These are phyloP conservation scores for Neonectria coccinea DNA, from an alignment of 2,329 filamentous ascomycete species.

Conservation along the genomic window DNA sequence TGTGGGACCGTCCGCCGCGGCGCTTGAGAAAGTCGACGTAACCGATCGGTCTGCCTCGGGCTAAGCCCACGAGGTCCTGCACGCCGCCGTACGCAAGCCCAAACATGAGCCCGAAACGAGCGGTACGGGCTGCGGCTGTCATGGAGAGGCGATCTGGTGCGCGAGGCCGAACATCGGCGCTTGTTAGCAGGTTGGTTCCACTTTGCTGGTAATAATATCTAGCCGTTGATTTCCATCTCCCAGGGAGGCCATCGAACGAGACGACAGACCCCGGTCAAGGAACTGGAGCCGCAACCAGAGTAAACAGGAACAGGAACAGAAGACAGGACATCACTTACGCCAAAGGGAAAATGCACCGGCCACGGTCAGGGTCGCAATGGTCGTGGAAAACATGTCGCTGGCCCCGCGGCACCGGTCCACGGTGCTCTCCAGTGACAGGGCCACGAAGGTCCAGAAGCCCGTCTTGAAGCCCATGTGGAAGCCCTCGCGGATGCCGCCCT, in stretches of 20 bases:
- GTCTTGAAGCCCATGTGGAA: conserved; percentile 78
- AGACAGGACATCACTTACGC: conserved; percentile 67
- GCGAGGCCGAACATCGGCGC: conserved; percentile 47
- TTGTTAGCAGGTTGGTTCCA: conserved; percentile 41
- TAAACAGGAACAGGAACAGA: not conserved
- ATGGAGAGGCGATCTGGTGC: conserved; percentile 81
- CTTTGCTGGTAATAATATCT: conserved; percentile 42
- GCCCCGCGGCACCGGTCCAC: conserved; percentile 78
- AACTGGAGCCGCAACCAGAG: not conserved
- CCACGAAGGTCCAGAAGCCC: conserved; percentile 78
- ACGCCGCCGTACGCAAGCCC: conserved; percentile 83
- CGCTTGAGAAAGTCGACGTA: conserved; percentile 77
- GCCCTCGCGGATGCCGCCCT: conserved; percentile 83
- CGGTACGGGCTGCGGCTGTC: conserved; percentile 80
- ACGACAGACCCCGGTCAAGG: too few relatives aligned
- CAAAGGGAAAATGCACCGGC: conserved; percentile 89
- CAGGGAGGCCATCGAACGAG: too few relatives aligned
- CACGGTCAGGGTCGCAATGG: conserved; percentile 84
- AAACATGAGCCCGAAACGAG: conserved; percentile 81
- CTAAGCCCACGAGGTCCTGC: conserved; percentile 79
- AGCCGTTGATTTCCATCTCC: conserved; percentile 42
- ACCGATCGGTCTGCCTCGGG: conserved; percentile 77
- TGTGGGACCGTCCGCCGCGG: conserved; percentile 45
- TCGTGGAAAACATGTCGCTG: conserved; percentile 83
- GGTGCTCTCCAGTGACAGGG: conserved; percentile 86